Evolutionary conservation across 1,284 basidiomycete species (phyloP), one percentile per base, ranked within the genome.

Genomic region (Trametes pubescens): DNA sequence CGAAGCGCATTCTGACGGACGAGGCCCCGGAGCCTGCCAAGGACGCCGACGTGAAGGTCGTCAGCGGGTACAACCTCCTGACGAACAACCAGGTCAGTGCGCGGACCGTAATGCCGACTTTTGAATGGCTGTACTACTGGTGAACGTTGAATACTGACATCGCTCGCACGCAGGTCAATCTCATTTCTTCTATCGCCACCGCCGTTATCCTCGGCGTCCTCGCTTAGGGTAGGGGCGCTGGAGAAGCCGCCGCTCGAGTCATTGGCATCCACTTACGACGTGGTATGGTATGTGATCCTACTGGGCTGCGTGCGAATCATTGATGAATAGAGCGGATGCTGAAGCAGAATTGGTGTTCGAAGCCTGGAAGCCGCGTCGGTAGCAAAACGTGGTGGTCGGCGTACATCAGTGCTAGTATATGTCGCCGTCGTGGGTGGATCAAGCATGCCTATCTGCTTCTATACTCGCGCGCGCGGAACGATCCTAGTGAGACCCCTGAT

Each of bases 21-120:
- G 81, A 83, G 1, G 74, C 77, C 4, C 74, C 74, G 60, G 60
- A 47, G 51, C 72, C 70, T 54, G 71, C 61, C 68, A 71, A 51
- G 53, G 73, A 69, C 48, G 72, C 73, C 1, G 75, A 77, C 37
- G 73, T 89, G 53, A 82, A 84, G 66, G 81, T 86, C 11, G 85
- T 96, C 60, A 91, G 88, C 38, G 94, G 95, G 0, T 68, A 83
- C 58, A 82, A 93, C 68, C 65, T 96, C 9, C 80, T 98, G 61
- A 87, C 86, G 37, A 98, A 98, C 73, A 95, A 94, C 70, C 90
- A 92, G 79, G 91, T 89, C 53, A 70, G 82, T 61, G 0, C n/a
- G 4, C 59, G 43, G 32, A 9, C 21, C 22, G 37, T 21, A 6
- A 8, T 24, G 47, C 47, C 47, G 47, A 48, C 24, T 1, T 29